Percentiles rank a stretch among this genome's conserved stretches.
phyloP scores from a whole-genome alignment of 2,329 filamentous ascomycete species.

The Stemphylium vesicarium region DNA sequence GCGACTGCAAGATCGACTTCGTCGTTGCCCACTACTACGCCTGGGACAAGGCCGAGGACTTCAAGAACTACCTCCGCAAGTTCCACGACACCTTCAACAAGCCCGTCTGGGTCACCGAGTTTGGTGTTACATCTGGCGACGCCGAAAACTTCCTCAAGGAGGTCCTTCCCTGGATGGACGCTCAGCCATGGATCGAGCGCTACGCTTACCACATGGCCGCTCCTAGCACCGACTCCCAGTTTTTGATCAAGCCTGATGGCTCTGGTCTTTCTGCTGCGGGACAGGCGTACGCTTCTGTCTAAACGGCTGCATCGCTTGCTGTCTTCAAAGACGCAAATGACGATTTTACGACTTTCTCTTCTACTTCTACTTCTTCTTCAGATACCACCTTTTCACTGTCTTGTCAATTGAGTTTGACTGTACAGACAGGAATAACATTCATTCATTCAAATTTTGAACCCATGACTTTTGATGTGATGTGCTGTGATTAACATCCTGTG shows the following conservation, averaged over 20 bases:
- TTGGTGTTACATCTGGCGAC: conserved; percentile 36
- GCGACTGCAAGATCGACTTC: conserved; percentile 44
- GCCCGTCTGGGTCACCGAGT: conserved; percentile 49
- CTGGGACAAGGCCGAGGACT: conserved; percentile 38
- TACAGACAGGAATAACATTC: not conserved
- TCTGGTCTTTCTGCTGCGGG: conserved; percentile 30
- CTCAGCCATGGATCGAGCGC: conserved; percentile 37
- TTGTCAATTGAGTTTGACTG: not conserved
- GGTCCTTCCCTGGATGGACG: conserved; percentile 46
- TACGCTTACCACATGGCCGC: conserved; percentile 45
- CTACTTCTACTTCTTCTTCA: conserved; percentile 37
- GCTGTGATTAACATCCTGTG: too few relatives aligned
- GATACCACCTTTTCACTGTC: conserved; percentile 37
- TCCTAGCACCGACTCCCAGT: conserved; percentile 22
- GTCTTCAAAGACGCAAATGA: conserved; percentile 10
- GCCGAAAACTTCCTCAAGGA: conserved; percentile 38
- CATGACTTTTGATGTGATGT: too few relatives aligned
- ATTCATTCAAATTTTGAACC: not conserved
- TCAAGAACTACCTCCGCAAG: conserved; percentile 48
- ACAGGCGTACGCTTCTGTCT: conserved; percentile 18
- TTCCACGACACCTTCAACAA: conserved; percentile 36
- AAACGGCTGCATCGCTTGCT: not conserved
- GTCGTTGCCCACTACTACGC: conserved; percentile 49
- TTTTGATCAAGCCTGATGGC: conserved; percentile 27
- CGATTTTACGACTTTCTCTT: conserved; percentile 18